Percentiles rank a stretch among this genome's conserved stretches.
These are phyloP conservation scores for Chionographis japonica DNA, from an alignment of 106 monocot genomes.

Conservation along the genomic window DNA sequence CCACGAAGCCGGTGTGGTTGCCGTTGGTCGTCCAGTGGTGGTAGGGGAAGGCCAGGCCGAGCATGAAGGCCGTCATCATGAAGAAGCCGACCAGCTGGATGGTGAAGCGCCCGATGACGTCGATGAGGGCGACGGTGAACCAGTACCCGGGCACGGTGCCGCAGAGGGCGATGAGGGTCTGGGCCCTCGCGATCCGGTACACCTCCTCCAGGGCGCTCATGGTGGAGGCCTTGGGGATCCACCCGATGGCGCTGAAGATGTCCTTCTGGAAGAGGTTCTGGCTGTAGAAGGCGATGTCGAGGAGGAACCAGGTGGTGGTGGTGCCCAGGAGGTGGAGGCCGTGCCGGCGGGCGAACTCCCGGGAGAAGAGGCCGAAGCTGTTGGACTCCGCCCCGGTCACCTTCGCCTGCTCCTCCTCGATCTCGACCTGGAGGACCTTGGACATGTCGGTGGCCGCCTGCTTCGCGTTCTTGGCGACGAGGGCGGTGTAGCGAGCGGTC, in stretches of 20 bases:
- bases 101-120: constrained; percentile 43
- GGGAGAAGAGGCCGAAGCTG: constrained; percentile 38
- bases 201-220: constrained; percentile 76
- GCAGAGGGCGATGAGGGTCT: constrained; percentile 57
- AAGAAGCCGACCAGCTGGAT: constrained; percentile 46
- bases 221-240: constrained; percentile 47
- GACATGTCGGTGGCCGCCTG: constrained; percentile 66
- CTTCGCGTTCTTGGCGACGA: constrained; percentile 51
- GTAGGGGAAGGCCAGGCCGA: constrained; percentile 12
- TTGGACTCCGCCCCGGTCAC: neutral
- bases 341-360: constrained; percentile 35
- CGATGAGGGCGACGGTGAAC: constrained; percentile 66
- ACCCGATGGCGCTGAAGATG: constrained; percentile 45
- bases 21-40: constrained; percentile 46
- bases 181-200: constrained; percentile 55
- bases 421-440: constrained; percentile 43
- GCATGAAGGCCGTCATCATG: constrained; percentile 27
- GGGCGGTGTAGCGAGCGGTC: constrained; percentile 48
- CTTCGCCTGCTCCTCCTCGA: constrained; percentile 22
- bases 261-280: constrained; percentile 52
- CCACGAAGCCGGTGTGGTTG: constrained; percentile 58
- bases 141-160: constrained; percentile 79
- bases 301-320: constrained; percentile 43
- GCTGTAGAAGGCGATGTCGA: constrained; percentile 50
- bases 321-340: constrained; percentile 37